phyloP scores from a whole-genome alignment of 257 asterid species.

The Gentiana dahurica region DNA sequence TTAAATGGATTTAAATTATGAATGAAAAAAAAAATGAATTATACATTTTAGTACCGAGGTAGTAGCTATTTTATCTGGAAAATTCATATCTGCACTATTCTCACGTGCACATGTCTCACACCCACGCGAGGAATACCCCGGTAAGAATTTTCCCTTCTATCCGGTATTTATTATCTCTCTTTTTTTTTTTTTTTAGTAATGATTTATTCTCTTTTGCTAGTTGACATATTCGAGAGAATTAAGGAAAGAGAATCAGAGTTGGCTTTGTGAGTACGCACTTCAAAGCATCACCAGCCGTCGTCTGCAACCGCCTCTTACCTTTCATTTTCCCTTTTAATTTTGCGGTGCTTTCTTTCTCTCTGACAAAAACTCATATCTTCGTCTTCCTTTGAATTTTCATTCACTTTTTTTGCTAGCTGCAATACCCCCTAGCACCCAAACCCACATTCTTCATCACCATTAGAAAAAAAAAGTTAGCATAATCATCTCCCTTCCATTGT shows the following conservation, averaged over 20 bases:
- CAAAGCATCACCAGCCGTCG: conserved; percentile 13
- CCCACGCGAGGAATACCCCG: too few relatives aligned
- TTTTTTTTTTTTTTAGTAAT: not conserved
- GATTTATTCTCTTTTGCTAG: too few relatives aligned
- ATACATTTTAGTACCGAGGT: too few relatives aligned
- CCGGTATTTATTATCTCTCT: not conserved
- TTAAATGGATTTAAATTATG: too few relatives aligned
- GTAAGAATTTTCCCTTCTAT: too few relatives aligned
- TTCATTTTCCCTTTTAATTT: conserved; percentile 2
- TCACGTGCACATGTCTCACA: too few relatives aligned
- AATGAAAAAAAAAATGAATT: too few relatives aligned
- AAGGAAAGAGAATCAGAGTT: conserved; percentile 11
- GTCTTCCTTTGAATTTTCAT: not conserved
- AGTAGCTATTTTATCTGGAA: too few relatives aligned
- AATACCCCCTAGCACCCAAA: not conserved
- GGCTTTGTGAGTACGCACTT: conserved; percentile 25
- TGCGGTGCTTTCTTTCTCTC: not conserved
- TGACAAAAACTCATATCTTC: not conserved
- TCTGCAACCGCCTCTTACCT: not conserved
- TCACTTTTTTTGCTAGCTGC: too few relatives aligned
- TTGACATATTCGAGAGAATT: too few relatives aligned
- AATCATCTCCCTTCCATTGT: not conserved
- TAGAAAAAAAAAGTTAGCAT: not conserved
- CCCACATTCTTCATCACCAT: not conserved
- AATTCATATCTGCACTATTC: too few relatives aligned